Percentiles rank a stretch among this genome's conserved stretches.
phyloP scores from a whole-genome alignment of 495 filamentous ascomycete species.

The Neohortaea acidophila region DNA sequence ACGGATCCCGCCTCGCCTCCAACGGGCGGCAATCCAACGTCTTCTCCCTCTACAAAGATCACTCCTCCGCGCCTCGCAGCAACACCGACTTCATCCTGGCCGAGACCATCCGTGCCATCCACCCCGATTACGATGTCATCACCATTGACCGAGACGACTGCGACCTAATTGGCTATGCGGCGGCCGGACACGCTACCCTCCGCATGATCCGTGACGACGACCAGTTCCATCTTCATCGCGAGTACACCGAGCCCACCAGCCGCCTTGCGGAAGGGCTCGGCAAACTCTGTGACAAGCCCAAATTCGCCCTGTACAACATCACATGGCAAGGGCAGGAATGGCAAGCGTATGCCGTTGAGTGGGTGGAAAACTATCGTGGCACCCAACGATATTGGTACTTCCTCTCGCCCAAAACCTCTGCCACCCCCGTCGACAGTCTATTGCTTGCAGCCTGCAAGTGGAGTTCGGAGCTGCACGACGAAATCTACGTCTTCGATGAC shows the following conservation, averaged over 20 bases:
- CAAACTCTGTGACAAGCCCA: slow-evolving; percentile 26
- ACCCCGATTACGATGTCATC: slow-evolving; percentile 37
- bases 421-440: slow-evolving; percentile 30
- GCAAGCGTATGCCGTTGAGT: slow-evolving; percentile 36
- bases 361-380: slow-evolving; percentile 29
- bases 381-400: slow-evolving; percentile 29
- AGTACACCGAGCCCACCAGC: slow-evolving; percentile 34
- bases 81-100: slow-evolving; percentile 40
- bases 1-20: too few relatives aligned
- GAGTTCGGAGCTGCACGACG: slow-evolving; percentile 37
- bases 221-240: slow-evolving; percentile 22
- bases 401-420: slow-evolving; percentile 25
- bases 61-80: slow-evolving; percentile 20
- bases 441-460: slow-evolving; percentile 37
- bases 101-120: slow-evolving; percentile 32
- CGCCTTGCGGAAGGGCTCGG: slow-evolving; percentile 36
- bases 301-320: slow-evolving; percentile 40
- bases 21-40: too few relatives aligned
- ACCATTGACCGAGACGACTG: slow-evolving; percentile 23
- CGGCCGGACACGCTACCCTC: slow-evolving; percentile 31
- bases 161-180: slow-evolving; percentile 37
- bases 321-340: slow-evolving; percentile 33
- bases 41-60: slow-evolving; percentile 1
- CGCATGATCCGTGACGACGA: slow-evolving; percentile 23
- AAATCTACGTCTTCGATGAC: slow-evolving; percentile 49